Base-by-base conservation (phyloP, 805 yeast genomes). In the Myxozyma vanderwaltii region DNA sequence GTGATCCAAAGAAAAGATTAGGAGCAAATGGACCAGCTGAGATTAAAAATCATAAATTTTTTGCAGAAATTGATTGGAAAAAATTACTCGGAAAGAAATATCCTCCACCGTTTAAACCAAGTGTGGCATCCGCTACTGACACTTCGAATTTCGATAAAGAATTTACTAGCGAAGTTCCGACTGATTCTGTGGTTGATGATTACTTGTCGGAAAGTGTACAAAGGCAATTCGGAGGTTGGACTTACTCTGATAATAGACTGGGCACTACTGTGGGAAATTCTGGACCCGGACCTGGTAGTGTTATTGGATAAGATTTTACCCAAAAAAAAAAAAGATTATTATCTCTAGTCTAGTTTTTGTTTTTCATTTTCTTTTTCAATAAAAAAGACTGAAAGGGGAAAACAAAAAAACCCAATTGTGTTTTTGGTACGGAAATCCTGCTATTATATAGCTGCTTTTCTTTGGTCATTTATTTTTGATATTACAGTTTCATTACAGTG, bases 171-270 rank as follows among this genome's bases (percentile, higher is more conserved):
- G 98, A 94, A 70, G 84, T 86, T 67, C 98, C 99, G 3, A 86
- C 89, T 66, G 99, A 94, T 72, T 88, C 96, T 63, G 97, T 94
- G 12, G 97, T 91, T 17, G 96, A 91, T 72, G 77, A 74, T 61
- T 89, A 82, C 67, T 80, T 94, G 63, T 88, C 95, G 69, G 98
- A 91, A 68, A 84, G 91, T 68, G 97, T 94, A n/a, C 99, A 94
- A 74, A 85, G 88, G 71, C 98, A 94, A 75, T 94, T 94, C 78
- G 98, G 97, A 48, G 98, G 99, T 5, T 94, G 99, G 99, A 92
- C 98, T 1, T 92, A 91, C 74, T 71, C 75, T 23, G 74, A 71
- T 23, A 62, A 60, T 41, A 45, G 66, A 29, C 43, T 63, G 17
- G 66, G 60, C n/a, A 64, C 58, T n/a, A 63, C 65, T 4, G 58